Conservation (phyloP, 2,329 filamentous ascomycete genomes). For the Colletotrichum sp. region DNA sequence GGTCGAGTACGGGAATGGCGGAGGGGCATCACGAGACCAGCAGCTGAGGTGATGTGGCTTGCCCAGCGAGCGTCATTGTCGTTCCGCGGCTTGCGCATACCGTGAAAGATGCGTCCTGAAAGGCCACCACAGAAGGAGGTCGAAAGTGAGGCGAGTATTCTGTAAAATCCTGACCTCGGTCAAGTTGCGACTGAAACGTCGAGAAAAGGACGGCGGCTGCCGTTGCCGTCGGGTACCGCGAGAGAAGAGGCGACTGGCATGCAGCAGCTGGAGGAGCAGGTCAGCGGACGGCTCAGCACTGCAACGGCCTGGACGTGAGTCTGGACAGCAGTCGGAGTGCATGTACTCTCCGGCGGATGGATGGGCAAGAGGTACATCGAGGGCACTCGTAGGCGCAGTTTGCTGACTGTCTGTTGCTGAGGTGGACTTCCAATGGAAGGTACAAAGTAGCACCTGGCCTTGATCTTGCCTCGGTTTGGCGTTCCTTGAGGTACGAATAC, state of each 20-base stretch:
- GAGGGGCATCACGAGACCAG: background rate
- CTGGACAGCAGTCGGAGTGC: background rate
- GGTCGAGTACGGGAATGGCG: background rate
- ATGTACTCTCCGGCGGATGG: background rate
- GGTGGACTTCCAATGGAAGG: background rate
- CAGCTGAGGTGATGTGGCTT: background rate
- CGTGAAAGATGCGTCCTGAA: background rate
- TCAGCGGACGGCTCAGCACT: background rate
- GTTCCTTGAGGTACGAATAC: background rate
- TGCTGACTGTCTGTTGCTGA: background rate
- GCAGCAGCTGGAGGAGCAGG: background rate
- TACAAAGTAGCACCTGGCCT: background rate
- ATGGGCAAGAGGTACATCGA: background rate
- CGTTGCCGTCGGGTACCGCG: background rate
- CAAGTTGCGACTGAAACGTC: conserved; percentile 4
- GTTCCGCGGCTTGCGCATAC: background rate
- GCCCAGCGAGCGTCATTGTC: background rate
- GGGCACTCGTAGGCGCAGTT: background rate
- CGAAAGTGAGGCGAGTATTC: background rate
- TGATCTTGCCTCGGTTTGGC: background rate
- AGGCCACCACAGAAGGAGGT: background rate
- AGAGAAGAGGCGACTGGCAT: background rate
- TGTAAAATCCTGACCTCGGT: background rate
- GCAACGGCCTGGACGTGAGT: background rate
- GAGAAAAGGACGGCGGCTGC: background rate